Percentiles rank a stretch among this genome's conserved stretches.
Evolutionary conservation across 1,139 yeast species (phyloP).

Genomic region (Yamadazyma kanchanaburiensis): DNA sequence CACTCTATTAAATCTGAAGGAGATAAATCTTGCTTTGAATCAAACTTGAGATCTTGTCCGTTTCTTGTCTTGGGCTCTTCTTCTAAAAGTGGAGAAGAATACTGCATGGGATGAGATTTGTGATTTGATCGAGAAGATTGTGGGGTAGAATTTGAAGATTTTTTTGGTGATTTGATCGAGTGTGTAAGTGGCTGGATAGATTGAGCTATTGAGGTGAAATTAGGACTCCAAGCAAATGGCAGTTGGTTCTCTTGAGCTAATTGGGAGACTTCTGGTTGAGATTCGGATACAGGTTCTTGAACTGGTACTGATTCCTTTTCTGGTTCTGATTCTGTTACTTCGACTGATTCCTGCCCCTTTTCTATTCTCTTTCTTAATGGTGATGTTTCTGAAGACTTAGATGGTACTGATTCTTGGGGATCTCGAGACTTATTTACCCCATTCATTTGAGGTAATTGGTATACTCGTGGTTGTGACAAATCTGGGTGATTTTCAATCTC

Average conservation of each 20-base stretch:
- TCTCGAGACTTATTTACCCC: too few relatives aligned
- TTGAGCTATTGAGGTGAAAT: not conserved
- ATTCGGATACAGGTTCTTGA: not conserved
- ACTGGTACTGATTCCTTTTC: not conserved
- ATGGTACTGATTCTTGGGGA: not conserved
- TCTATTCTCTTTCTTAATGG: too few relatives aligned
- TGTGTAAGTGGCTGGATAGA: too few relatives aligned
- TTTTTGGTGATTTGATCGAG: too few relatives aligned
- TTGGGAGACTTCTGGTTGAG: not conserved
- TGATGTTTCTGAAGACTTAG: not conserved
- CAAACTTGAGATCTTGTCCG: too few relatives aligned
- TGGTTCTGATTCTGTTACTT: not conserved
- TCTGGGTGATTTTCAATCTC: too few relatives aligned
- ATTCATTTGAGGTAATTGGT: too few relatives aligned
- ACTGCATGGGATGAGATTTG: too few relatives aligned
- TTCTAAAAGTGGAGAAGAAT: too few relatives aligned
- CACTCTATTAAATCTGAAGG: constrained; percentile 30
- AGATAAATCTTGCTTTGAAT: constrained; percentile 11
- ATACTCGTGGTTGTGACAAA: too few relatives aligned
- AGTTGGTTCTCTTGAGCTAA: too few relatives aligned
- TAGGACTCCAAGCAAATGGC: too few relatives aligned
- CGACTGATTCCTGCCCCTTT: not conserved
- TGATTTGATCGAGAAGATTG: not conserved
- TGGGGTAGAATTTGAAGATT: not conserved
- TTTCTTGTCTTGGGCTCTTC: not conserved